A percentile compares a stretch with the other conserved stretches of the same genome.
These are phyloP conservation scores for Penicillium taxi DNA, from an alignment of 495 filamentous ascomycete genomes.

Conservation along the genomic window DNA sequence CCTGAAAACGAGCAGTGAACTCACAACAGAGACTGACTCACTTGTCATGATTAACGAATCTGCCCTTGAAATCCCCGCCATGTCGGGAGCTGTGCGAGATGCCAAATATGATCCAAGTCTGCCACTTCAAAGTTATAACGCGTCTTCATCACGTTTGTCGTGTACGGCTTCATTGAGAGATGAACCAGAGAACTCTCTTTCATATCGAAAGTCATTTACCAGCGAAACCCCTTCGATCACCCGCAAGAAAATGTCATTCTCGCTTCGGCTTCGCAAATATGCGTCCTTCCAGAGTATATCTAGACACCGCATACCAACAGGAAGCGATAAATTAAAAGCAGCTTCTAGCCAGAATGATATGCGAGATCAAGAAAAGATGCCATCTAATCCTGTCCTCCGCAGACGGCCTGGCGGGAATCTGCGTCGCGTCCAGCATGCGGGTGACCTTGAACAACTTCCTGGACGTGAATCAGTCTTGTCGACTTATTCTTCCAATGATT, in stretches of 20 bases:
- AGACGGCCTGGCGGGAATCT: slow-evolving; percentile 86
- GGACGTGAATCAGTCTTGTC: slow-evolving; percentile 68
- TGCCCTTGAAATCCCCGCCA: slow-evolving; percentile 29
- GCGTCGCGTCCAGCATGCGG: slow-evolving; percentile 66
- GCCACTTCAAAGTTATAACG: too few relatives aligned
- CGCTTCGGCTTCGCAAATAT: slow-evolving; percentile 48
- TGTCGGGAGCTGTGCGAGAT: slow-evolving; percentile 28
- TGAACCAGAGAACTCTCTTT: too few relatives aligned
- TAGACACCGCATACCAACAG: slow-evolving; percentile 49
- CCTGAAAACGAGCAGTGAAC: slow-evolving; percentile 43
- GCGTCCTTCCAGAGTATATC: slow-evolving; percentile 68
- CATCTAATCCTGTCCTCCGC: slow-evolving; percentile 53
- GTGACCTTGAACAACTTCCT: slow-evolving; percentile 53
- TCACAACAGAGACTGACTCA: slow-evolving; percentile 73
- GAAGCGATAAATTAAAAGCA: slow-evolving; percentile 53
- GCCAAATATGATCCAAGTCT: too few relatives aligned
- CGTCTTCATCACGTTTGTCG: slow-evolving; percentile 9
- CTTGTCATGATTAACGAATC: slow-evolving; percentile 76
- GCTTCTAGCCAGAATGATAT: slow-evolving; percentile 31
- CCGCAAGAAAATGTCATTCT: slow-evolving; percentile 24
- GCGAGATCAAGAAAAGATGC: slow-evolving; percentile 18
- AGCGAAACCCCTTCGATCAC: slow-evolving; percentile 22
- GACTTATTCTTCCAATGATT: slow-evolving; percentile 59
- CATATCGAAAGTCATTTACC: slow-evolving; percentile 28
- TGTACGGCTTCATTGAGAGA: too few relatives aligned